These are phyloP conservation scores for Urostyla sp. DNA, from an alignment of 73 alveolate genomes.

Conservation along the genomic window DNA sequence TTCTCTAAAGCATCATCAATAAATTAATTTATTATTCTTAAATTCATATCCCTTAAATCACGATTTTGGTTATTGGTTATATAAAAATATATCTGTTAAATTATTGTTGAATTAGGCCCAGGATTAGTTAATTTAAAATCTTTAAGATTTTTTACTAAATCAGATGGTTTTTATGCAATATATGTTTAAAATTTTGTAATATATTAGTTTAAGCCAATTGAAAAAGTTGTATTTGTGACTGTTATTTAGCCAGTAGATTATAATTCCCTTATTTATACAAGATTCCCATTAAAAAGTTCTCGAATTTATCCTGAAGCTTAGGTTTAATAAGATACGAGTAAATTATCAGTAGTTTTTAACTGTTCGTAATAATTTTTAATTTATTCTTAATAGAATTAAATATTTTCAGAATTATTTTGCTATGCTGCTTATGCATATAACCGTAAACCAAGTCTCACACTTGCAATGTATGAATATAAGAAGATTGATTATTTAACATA, in stretches of 20 bases:
- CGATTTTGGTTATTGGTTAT: too few relatives aligned
- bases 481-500: background rate
- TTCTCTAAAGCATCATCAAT: too few relatives aligned
- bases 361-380: background rate
- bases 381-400: background rate
- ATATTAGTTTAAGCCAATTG: conserved; percentile 4
- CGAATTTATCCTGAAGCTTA: background rate
- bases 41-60: too few relatives aligned
- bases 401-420: background rate
- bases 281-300: background rate
- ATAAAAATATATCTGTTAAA: too few relatives aligned
- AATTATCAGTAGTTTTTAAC: background rate
- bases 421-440: background rate
- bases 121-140: too few relatives aligned
- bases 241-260: background rate
- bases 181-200: conserved; percentile 14
- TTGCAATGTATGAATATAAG: background rate
- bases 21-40: too few relatives aligned
- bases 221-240: background rate
- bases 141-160: too few relatives aligned
- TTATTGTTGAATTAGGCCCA: too few relatives aligned
- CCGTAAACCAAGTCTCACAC: background rate
- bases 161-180: too few relatives aligned
- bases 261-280: background rate
- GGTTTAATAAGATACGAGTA: too few relatives aligned